Conservation (phyloP, 1,284 basidiomycete genomes). For the Tylopilus orsonianus region DNA sequence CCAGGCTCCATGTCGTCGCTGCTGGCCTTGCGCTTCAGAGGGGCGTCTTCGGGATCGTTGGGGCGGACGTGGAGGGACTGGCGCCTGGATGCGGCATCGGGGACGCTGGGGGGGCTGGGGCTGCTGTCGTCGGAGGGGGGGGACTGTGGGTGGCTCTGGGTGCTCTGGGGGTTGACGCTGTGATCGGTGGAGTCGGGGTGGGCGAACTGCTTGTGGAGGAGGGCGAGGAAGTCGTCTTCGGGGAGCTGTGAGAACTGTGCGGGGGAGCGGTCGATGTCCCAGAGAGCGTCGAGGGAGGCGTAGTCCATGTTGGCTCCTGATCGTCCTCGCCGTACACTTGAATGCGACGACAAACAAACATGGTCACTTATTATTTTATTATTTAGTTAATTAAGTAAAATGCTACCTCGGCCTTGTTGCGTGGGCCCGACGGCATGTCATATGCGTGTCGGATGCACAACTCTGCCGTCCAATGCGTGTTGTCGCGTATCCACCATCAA, state of each 20-base stretch:
- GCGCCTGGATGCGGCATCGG: slow-evolving; percentile 29
- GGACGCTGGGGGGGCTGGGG: slow-evolving; percentile 64
- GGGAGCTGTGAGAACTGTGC: slow-evolving; percentile 61
- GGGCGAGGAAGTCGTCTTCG: slow-evolving; percentile 75
- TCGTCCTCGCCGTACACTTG: too few species aligned
- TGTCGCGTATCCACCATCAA: not conserved
- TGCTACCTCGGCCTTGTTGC: slow-evolving; percentile 9
- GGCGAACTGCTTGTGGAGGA: slow-evolving; percentile 73
- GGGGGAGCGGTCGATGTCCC: slow-evolving; percentile 65
- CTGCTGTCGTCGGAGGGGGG: slow-evolving; percentile 69
- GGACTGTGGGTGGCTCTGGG: slow-evolving; percentile 41
- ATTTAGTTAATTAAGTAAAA: slow-evolving; percentile 7
- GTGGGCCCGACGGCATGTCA: slow-evolving; percentile 10
- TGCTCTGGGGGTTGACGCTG: slow-evolving; percentile 50
- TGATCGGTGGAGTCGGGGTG: slow-evolving; percentile 27
- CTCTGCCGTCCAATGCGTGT: too few species aligned
- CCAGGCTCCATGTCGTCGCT: slow-evolving; percentile 59
- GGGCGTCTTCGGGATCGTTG: slow-evolving; percentile 43
- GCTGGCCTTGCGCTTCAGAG: slow-evolving; percentile 73
- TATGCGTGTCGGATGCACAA: slow-evolving; percentile 2
- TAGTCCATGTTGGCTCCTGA: slow-evolving; percentile 27
- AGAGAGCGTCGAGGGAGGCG: slow-evolving; percentile 44
- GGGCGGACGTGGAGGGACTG: slow-evolving; percentile 36
- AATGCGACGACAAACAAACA: slow-evolving; percentile 11
- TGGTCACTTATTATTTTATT: slow-evolving; percentile 12